phyloP scores from a whole-genome alignment of 2,329 filamentous ascomycete genomes.

The Tolypocladium pustulatum region DNA sequence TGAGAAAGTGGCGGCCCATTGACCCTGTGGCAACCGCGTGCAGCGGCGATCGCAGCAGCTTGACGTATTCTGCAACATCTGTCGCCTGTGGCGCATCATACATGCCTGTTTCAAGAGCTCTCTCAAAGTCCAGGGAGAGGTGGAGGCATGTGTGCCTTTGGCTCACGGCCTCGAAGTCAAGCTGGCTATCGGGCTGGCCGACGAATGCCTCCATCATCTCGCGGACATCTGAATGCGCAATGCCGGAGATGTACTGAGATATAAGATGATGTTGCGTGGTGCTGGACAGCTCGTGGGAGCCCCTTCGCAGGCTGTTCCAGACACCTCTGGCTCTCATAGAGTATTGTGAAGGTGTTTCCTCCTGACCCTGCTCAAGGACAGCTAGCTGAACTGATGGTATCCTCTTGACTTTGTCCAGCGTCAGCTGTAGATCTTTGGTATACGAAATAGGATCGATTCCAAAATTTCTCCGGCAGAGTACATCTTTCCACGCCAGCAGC shows the following conservation, averaged over 20 bases:
- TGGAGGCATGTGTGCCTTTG: conserved; percentile 44
- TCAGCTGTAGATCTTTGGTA: conserved; percentile 40
- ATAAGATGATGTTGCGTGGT: conserved; percentile 15
- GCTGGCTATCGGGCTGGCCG: conserved; percentile 4
- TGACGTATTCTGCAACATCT: conserved; percentile 38
- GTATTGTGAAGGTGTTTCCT: conserved; percentile 42
- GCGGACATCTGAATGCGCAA: conserved; percentile 35
- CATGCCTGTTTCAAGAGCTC: conserved; percentile 35
- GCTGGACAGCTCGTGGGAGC: conserved; percentile 15
- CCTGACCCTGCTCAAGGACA: conserved; percentile 39
- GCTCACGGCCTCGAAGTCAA: conserved; percentile 29
- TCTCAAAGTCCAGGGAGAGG: conserved; percentile 44
- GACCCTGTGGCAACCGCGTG: conserved; percentile 4
- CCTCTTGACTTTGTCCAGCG: conserved; percentile 37
- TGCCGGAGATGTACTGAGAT: conserved; percentile 41
- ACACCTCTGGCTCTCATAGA: conserved; percentile 26
- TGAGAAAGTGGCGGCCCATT: conserved; percentile 11
- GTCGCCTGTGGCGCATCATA: conserved; percentile 28
- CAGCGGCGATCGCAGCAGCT: conserved; percentile 32
- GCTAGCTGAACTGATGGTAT: conserved; percentile 43
- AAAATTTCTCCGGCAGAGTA: conserved; percentile 28
- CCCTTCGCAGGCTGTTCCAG: conserved; percentile 23
- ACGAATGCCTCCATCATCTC: conserved; percentile 21
- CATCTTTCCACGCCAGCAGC: conserved; percentile 34
- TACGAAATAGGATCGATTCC: conserved; percentile 37